A percentile compares a stretch with the other conserved stretches of the same genome.
Evolutionary conservation across 2,329 filamentous ascomycete genomes (phyloP).

Genomic region (Delphinella strobiligena): DNA sequence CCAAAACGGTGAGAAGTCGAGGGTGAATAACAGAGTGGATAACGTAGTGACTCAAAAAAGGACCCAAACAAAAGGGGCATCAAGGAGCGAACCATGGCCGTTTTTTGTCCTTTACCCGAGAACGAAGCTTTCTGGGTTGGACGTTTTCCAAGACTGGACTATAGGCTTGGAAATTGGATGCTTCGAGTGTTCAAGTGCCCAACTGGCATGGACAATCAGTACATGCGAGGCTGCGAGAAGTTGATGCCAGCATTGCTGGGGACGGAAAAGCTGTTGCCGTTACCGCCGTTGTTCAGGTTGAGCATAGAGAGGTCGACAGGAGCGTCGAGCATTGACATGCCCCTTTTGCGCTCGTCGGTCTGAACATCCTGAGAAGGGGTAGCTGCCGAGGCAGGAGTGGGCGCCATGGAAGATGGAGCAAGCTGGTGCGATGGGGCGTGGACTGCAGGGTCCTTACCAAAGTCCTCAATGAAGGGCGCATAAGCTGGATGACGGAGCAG

Average conservation of each 20-base stretch:
- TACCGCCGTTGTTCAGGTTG: conserved; percentile 41
- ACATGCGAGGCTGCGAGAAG: conserved; percentile 46
- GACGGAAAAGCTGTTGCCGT: conserved; percentile 16
- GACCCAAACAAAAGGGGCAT: too few relatives aligned
- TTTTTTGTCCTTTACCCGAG: too few relatives aligned
- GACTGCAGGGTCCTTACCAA: conserved; percentile 26
- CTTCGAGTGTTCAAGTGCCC: too few relatives aligned
- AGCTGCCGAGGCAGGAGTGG: conserved; percentile 10
- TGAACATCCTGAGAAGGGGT: conserved; percentile 18
- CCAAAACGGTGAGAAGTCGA: too few relatives aligned
- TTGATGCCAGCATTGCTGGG: conserved; percentile 5
- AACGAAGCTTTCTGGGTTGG: too few relatives aligned
- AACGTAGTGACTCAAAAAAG: too few relatives aligned
- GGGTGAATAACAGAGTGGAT: too few relatives aligned
- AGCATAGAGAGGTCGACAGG: conserved; percentile 63
- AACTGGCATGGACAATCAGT: too few relatives aligned
- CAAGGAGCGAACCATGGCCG: too few relatives aligned
- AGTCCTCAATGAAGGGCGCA: conserved; percentile 34
- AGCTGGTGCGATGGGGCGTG: conserved; percentile 10
- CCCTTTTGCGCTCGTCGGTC: conserved; percentile 39
- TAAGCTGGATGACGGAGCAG: conserved; percentile 44
- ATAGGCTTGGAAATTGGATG: too few relatives aligned
- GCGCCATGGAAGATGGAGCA: conserved; percentile 12
- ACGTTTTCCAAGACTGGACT: too few relatives aligned
- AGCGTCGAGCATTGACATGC: conserved; percentile 74